phyloP scores from a whole-genome alignment of 192 early-diverging fungal species.

The Tieghemiomyces parasiticus region DNA sequence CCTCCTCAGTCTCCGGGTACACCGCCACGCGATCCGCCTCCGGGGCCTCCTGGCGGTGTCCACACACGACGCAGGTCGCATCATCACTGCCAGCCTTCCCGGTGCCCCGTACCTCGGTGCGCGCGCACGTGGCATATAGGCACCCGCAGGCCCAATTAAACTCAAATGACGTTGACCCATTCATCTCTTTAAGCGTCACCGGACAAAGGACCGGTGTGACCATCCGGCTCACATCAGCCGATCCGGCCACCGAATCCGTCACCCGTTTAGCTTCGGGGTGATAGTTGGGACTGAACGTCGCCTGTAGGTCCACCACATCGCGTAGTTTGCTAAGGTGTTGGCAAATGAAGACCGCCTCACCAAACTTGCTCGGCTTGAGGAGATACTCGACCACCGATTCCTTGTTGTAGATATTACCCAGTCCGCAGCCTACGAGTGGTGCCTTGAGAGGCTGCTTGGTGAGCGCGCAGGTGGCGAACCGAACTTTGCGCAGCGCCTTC shows the following conservation, averaged over 20 bases:
- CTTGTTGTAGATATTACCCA: slow-evolving; percentile 64
- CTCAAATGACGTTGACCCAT: slow-evolving; percentile 23
- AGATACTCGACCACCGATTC: slow-evolving; percentile 47
- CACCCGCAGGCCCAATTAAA: slow-evolving; percentile 28
- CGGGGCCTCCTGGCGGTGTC: neutral
- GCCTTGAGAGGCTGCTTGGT: slow-evolving; percentile 31
- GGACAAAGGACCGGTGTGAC: slow-evolving; percentile 25
- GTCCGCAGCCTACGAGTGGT: slow-evolving; percentile 40
- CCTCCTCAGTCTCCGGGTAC: slow-evolving; percentile 1
- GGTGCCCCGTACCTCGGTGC: slow-evolving; percentile 17
- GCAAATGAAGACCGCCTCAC: slow-evolving; percentile 38
- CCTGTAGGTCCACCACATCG: slow-evolving; percentile 14
- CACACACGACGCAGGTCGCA: slow-evolving; percentile 18
- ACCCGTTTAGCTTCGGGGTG: slow-evolving; percentile 16
- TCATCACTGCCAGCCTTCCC: slow-evolving; percentile 7
- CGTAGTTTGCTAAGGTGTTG: slow-evolving; percentile 21
- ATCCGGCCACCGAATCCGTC: slow-evolving; percentile 12
- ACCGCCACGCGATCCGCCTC: neutral
- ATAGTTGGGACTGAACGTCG: slow-evolving; percentile 5
- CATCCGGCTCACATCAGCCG: neutral
- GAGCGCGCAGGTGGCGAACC: slow-evolving; percentile 20
- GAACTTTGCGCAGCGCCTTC: slow-evolving; percentile 16
- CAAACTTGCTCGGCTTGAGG: slow-evolving; percentile 33
- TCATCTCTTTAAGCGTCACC: slow-evolving; percentile 29
- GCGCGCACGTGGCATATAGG: slow-evolving; percentile 22